Base-by-base conservation (phyloP, 2,329 filamentous ascomycete species). In the Xylaria sp. region DNA sequence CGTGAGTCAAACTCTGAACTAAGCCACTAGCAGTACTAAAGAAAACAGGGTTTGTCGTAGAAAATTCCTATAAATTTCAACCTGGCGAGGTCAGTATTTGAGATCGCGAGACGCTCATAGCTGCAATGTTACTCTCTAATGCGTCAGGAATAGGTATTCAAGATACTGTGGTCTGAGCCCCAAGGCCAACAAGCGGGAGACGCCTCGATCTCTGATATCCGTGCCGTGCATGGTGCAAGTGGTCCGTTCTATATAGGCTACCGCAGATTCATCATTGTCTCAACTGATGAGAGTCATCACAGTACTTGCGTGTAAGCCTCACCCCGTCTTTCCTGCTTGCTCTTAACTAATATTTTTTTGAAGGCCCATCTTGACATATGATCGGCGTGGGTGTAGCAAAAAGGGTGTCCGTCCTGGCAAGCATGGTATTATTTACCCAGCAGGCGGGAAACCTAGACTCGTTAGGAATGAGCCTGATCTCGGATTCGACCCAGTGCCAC, bases 351-450 rank as follows among this genome's bases (percentile, higher is more conserved):
- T 61, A 33, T 17, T n/a, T n/a, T n/a, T n/a, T n/a, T 15, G 5
- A 58, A 86, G 84, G 11, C 83, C 84, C 1, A 85, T 87, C 52
- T 73, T 82, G 21, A 86, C 84, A 0, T 87, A 87, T 62, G 78
- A 79, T n/a, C 75, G 76, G 21, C 78, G 80, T 61, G 85, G 72
- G 1, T 87, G 84, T 67, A 78, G 70, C 15, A 87, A 87, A 70
- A 74, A 59, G n/a, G 84, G 84, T 2, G 77, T 83, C 11, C 83
- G 84, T 61, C 73, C 83, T 3, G 71, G 75, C 8, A 81, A 83
- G 57, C 85, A 87, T 62, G 85, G 85, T 35, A 81, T 86, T 38
- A 77, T 86, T 21, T 76, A 81, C 68, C 77, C 79, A 29, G 60
- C 63, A 10, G 71, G 72, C 3, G 65, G 69, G 4, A 74, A 70